A percentile compares a stretch with the other conserved stretches of the same genome.
phyloP scores from a whole-genome alignment of 768 basidiomycete species.

The Xanthoconium purpureum region DNA sequence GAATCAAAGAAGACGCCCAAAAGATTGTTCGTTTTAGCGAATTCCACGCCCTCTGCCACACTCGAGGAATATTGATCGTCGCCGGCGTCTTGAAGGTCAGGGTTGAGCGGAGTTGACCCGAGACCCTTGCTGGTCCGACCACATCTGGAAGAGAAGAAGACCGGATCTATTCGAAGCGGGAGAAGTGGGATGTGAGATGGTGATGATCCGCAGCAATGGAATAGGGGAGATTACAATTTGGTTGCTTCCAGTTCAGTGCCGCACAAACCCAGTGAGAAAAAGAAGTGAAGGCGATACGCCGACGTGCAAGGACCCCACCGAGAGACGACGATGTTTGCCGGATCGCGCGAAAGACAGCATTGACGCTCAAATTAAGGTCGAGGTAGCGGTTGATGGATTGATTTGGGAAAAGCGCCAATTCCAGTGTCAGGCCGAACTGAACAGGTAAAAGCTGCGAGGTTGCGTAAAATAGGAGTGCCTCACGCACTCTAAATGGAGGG shows the following conservation, averaged over 20 bases:
- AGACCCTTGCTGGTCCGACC: slow-evolving; percentile 51
- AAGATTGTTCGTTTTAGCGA: slow-evolving; percentile 88
- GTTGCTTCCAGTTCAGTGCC: slow-evolving; percentile 97
- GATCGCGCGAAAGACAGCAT: slow-evolving; percentile 80
- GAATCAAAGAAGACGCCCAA: slow-evolving; percentile 90
- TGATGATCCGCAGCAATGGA: slow-evolving; percentile 21
- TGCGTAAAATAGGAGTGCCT: slow-evolving; percentile 5
- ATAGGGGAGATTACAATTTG: slow-evolving; percentile 67
- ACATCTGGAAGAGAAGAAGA: slow-evolving; percentile 90
- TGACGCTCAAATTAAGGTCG: slow-evolving; percentile 79
- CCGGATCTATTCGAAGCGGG: slow-evolving; percentile 64
- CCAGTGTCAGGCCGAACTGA: slow-evolving; percentile 73
- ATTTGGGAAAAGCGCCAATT: slow-evolving; percentile 65
- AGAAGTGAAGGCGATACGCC: slow-evolving; percentile 88
- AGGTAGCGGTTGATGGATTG: slow-evolving; percentile 47
- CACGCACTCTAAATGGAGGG: slow-evolving; percentile 1
- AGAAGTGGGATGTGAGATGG: slow-evolving; percentile 18
- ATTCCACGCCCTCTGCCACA: slow-evolving; percentile 88
- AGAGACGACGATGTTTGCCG: slow-evolving; percentile 60
- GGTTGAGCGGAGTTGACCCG: slow-evolving; percentile 38
- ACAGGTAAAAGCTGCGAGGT: slow-evolving; percentile 52
- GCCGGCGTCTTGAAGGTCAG: slow-evolving; percentile 40
- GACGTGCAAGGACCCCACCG: slow-evolving; percentile 52
- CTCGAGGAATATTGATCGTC: slow-evolving; percentile 55
- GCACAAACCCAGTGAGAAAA: slow-evolving; percentile 89